Conservation (phyloP, 2,329 filamentous ascomycete genomes). For the Beauveria varroae region DNA sequence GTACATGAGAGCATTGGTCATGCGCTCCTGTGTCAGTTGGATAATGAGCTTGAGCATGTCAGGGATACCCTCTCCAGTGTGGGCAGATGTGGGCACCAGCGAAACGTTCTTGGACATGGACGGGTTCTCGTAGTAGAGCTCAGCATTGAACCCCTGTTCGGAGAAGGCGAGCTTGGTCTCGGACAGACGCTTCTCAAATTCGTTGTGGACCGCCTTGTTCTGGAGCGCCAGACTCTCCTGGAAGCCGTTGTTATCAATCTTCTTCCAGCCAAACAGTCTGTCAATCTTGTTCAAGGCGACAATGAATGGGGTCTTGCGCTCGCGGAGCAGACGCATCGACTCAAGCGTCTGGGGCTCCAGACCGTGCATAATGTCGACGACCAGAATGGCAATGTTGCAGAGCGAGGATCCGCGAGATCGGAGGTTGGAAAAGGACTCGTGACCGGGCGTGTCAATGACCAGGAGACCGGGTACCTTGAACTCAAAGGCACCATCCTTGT, state of each 20-base stretch:
- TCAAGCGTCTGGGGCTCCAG: constrained; percentile 95
- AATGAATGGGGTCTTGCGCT: constrained; percentile 94
- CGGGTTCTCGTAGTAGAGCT: constrained; percentile 97
- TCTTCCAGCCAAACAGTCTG: constrained; percentile 98
- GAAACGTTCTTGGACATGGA: constrained; percentile 92
- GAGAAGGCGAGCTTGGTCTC: constrained; percentile 90
- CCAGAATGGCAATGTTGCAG: constrained; percentile 98
- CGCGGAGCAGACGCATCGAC: constrained; percentile 89
- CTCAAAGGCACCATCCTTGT: constrained; percentile 81
- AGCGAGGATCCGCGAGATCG: constrained; percentile 95
- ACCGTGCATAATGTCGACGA: constrained; percentile 99
- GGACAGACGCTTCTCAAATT: constrained; percentile 84
- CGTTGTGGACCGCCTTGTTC: constrained; percentile 86
- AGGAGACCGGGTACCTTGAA: constrained; percentile 97
- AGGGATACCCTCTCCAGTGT: constrained; percentile 98
- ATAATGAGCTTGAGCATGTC: constrained; percentile 97
- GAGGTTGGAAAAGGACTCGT: constrained; percentile 99
- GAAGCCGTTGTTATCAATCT: constrained; percentile 98
- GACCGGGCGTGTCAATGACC: constrained; percentile 95
- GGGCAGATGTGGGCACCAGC: constrained; percentile 92
- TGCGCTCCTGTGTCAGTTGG: constrained; percentile 89
- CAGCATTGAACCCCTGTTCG: constrained; percentile 96
- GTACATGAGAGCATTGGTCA: constrained; percentile 97
- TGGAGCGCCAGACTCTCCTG: constrained; percentile 84
- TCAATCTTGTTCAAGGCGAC: constrained; percentile 99